Evolutionary conservation across 164 flowering plant genomes (phyloP).

Genomic region (Platanus orientalis): DNA sequence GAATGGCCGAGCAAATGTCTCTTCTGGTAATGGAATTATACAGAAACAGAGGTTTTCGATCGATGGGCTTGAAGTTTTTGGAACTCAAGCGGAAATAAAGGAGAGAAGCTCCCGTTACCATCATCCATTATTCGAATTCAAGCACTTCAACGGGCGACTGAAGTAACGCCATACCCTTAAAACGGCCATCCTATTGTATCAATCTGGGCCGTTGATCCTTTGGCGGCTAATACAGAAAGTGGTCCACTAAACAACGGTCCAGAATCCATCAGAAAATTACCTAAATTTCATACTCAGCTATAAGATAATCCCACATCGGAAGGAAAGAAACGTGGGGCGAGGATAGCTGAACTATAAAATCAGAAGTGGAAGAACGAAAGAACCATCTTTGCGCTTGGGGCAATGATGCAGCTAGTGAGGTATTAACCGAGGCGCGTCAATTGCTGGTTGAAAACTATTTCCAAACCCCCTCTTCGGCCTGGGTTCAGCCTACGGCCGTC

Average conservation of each 20-base stretch:
- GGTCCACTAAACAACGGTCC: too few species aligned
- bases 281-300: too few species aligned
- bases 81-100: neutral
- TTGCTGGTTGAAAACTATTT: constrained; percentile 1
- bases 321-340: neutral
- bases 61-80: neutral
- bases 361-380: accelerated
- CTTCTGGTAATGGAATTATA: constrained; percentile 1
- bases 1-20: constrained; percentile 3
- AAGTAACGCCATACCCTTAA: too few species aligned
- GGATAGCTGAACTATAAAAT: neutral
- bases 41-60: neutral
- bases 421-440: constrained; percentile 2
- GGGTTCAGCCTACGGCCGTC: constrained; percentile 6
- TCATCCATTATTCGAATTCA: constrained; percentile 17
- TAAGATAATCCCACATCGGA: neutral
- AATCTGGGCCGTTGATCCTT: too few species aligned
- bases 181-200: too few species aligned
- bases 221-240: too few species aligned
- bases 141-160: too few species aligned
- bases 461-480: constrained; percentile 1
- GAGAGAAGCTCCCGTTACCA: constrained; percentile 3
- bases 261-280: too few species aligned
- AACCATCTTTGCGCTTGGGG: neutral
- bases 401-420: constrained; percentile 1